Percentiles rank a stretch among this genome's conserved stretches.
These are phyloP conservation scores for Ogataea hybrid DNA, from an alignment of 1,139 yeast genomes.

Conservation along the genomic window DNA sequence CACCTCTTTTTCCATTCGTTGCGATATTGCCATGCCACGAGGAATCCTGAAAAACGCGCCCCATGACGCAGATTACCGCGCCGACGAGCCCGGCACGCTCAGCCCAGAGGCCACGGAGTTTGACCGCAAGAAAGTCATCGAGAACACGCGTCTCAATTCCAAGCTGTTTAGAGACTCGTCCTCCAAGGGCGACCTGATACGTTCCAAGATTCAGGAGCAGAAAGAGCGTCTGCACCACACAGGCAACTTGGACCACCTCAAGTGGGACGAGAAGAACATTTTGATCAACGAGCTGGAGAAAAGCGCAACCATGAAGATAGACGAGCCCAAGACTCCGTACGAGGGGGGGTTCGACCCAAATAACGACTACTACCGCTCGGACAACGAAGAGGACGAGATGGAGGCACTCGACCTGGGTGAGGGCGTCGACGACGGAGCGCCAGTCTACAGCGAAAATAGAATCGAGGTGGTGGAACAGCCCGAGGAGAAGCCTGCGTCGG, in stretches of 20 bases:
- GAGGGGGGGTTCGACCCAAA: constrained; percentile 89
- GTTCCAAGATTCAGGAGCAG: constrained; percentile 22
- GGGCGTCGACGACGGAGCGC: constrained; percentile 35
- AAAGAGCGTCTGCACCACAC: constrained; percentile 20
- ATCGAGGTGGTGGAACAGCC: constrained; percentile 17
- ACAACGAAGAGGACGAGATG: constrained; percentile 48
- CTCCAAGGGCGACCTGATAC: constrained; percentile 27
- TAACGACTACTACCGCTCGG: constrained; percentile 76
- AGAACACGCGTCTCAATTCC: constrained; percentile 45
- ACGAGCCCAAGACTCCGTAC: constrained; percentile 97
- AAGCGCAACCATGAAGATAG: constrained; percentile 76
- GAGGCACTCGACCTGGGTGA: constrained; percentile 49
- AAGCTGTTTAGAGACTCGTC: constrained; percentile 21
- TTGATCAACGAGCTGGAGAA: constrained; percentile 68
- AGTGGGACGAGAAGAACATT: constrained; percentile 75
- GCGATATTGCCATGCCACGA: constrained; percentile 9
- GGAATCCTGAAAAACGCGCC: constrained; percentile 39
- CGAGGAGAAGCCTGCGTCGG: background rate
- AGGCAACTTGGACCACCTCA: constrained; percentile 40
- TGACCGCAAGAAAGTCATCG: constrained; percentile 45
- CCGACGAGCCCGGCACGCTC: constrained; percentile 6
- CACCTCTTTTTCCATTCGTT: background rate
- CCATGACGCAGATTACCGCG: constrained; percentile 25
- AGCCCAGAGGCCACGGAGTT: constrained; percentile 18
- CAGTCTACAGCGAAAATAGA: constrained; percentile 18